phyloP scores from a whole-genome alignment of 2,329 filamentous ascomycete genomes.

The Tolypocladium tundrense region DNA sequence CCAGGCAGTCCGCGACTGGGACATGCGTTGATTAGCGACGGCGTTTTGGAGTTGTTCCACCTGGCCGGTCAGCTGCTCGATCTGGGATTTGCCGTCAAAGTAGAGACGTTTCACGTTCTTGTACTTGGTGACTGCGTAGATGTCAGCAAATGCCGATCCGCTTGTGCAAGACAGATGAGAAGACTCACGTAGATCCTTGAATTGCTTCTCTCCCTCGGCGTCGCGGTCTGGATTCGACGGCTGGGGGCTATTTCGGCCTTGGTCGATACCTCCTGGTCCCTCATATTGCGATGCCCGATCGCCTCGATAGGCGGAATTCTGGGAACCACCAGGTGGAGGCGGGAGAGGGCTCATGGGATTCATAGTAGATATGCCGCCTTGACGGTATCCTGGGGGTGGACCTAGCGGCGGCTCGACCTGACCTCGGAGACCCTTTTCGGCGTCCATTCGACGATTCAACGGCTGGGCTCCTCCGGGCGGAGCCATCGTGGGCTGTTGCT shows the following conservation, averaged over 20 bases:
- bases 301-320: conserved; percentile 28
- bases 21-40: conserved; percentile 91
- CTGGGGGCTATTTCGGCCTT: conserved; percentile 47
- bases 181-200: conserved; percentile 46
- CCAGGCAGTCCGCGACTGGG: conserved; percentile 84
- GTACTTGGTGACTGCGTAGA: conserved; percentile 71
- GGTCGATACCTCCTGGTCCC: conserved; percentile 26
- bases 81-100: conserved; percentile 88
- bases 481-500: conserved; percentile 33
- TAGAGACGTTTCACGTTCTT: conserved; percentile 97
- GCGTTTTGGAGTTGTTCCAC: conserved; percentile 94
- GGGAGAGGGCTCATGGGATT: conserved; percentile 33
- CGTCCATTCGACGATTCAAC: conserved; percentile 37
- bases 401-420: conserved; percentile 32
- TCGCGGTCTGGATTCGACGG: conserved; percentile 33
- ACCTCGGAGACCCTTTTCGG: conserved; percentile 34
- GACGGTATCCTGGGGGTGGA: conserved; percentile 41
- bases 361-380: conserved; percentile 33
- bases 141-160: not conserved
- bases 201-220: conserved; percentile 40
- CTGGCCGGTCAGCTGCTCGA: conserved; percentile 77
- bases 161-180: not conserved
- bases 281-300: conserved; percentile 34
- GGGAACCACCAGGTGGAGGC: conserved; percentile 20
- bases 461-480: conserved; percentile 33